These are phyloP conservation scores for Globisporangium paddicum DNA, from an alignment of 352 stramenopile species.

Conservation along the genomic window DNA sequence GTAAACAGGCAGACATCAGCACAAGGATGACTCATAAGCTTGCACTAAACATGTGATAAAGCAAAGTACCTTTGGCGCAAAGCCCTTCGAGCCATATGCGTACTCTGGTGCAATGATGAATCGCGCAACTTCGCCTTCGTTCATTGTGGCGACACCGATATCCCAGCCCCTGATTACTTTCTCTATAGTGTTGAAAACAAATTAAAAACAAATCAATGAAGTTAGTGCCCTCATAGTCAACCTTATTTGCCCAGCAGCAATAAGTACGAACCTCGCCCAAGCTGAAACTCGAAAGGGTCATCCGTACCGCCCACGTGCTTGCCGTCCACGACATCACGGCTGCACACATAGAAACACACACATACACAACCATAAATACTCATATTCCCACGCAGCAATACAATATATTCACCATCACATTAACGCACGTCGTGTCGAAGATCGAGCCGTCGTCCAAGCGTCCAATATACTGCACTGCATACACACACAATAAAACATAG, in stretches of 20 bases:
- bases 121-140: conserved; percentile 62
- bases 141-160: conserved; percentile 81
- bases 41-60: too few species aligned
- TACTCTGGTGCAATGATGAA: conserved; percentile 86
- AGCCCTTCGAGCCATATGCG: conserved; percentile 69
- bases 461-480: conserved; percentile 78
- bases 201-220: too few species aligned
- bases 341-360: conserved; percentile 19
- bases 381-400: neutral
- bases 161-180: conserved; percentile 88
- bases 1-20: neutral
- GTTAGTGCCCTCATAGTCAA: neutral
- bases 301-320: conserved; percentile 82
- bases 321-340: conserved; percentile 71
- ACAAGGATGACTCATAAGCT: neutral
- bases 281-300: conserved; percentile 82
- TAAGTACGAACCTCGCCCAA: conserved; percentile 53
- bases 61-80: conserved; percentile 58
- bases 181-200: conserved; percentile 29
- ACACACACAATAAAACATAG: neutral
- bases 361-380: neutral
- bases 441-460: conserved; percentile 79
- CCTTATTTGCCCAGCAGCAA: neutral
- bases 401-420: too few species aligned
- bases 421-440: conserved; percentile 80